These are phyloP conservation scores for Abrus pulchellus DNA, from an alignment of 306 rosid genomes.

Conservation along the genomic window DNA sequence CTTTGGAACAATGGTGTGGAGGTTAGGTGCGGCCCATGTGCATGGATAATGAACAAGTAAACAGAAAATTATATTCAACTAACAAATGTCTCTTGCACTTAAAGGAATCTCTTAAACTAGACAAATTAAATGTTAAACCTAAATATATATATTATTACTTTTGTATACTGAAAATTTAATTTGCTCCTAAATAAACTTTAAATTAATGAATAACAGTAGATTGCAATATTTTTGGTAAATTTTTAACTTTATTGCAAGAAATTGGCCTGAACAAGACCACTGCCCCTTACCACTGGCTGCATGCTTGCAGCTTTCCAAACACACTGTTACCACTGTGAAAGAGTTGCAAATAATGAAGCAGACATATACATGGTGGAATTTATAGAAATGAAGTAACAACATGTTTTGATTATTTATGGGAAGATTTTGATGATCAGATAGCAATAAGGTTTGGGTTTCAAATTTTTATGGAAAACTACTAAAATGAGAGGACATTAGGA, in stretches of 20 bases:
- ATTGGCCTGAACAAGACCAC: too few species aligned
- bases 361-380: neutral
- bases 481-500: too few species aligned
- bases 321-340: neutral
- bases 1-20: neutral
- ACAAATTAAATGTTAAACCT: too few species aligned
- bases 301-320: too few species aligned
- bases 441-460: neutral
- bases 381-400: neutral
- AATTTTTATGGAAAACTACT: neutral
- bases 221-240: too few species aligned
- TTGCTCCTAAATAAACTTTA: too few species aligned
- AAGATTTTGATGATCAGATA: neutral
- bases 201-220: too few species aligned
- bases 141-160: too few species aligned
- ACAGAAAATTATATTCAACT: constrained; percentile 5
- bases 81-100: neutral
- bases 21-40: constrained; percentile 25
- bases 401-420: neutral
- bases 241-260: too few species aligned
- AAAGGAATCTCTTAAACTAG: neutral
- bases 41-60: neutral
- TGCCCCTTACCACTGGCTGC: too few species aligned
- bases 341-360: neutral
- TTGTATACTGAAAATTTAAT: too few species aligned